Percentiles rank a stretch among this genome's conserved stretches.
These are phyloP conservation scores for Isabelozyma rhagii DNA, from an alignment of 805 yeast species.

Conservation along the genomic window DNA sequence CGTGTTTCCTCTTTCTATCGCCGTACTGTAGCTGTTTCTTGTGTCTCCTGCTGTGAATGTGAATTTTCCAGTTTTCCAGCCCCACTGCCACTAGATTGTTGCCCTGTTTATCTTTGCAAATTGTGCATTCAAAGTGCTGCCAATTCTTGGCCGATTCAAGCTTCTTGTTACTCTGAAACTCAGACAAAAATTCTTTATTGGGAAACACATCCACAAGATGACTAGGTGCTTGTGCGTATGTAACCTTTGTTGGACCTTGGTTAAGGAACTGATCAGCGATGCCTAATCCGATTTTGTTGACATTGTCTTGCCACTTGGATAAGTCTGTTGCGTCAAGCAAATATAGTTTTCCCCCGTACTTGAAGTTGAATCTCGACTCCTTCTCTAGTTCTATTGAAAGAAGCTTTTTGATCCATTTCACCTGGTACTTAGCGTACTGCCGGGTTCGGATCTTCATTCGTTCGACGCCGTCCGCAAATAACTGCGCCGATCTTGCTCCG, in stretches of 20 bases:
- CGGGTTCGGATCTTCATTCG: slow-evolving; percentile 83
- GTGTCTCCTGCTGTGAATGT: slow-evolving; percentile 67
- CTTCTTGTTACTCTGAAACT: slow-evolving; percentile 35
- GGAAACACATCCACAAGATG: slow-evolving; percentile 24
- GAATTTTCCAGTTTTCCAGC: slow-evolving; percentile 64
- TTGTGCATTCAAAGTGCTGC: slow-evolving; percentile 67
- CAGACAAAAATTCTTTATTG: slow-evolving; percentile 12
- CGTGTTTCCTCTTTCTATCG: slow-evolving; percentile 48
- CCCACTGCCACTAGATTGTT: slow-evolving; percentile 69
- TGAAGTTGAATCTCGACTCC: slow-evolving; percentile 42
- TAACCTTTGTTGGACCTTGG: slow-evolving; percentile 24
- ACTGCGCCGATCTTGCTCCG: slow-evolving; percentile 8
- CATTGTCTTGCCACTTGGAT: slow-evolving; percentile 54
- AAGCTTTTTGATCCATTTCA: slow-evolving; percentile 83
- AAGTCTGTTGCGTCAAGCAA: slow-evolving; percentile 78
- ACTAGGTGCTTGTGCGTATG: slow-evolving; percentile 24
- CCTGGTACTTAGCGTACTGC: slow-evolving; percentile 82
- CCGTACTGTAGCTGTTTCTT: slow-evolving; percentile 47
- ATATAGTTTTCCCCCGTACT: slow-evolving; percentile 63
- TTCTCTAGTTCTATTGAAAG: slow-evolving; percentile 57
- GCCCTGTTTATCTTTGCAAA: slow-evolving; percentile 57
- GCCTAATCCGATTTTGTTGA: slow-evolving; percentile 49
- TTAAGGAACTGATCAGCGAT: slow-evolving; percentile 42
- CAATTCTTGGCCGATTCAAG: slow-evolving; percentile 42
- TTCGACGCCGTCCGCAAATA: slow-evolving; percentile 50